Conservation (phyloP, 2,329 filamentous ascomycete genomes). For the Penicillium griseofulvum region DNA sequence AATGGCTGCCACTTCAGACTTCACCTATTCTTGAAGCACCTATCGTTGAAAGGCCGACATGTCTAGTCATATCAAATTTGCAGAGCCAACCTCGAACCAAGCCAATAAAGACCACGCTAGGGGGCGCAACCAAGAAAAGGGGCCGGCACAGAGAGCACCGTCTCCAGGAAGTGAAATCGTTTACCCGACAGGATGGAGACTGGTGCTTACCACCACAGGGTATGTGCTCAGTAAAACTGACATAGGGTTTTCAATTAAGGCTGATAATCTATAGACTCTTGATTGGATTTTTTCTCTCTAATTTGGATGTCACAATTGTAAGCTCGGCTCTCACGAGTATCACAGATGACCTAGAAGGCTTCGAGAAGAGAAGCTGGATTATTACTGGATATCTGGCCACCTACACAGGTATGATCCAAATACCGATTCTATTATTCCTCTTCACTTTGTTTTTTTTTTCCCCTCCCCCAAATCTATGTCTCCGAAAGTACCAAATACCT, state of each 20-base stretch:
- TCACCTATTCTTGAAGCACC: conserved; percentile 15
- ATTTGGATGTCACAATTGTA: conserved; percentile 36
- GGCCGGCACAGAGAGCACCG: conserved; percentile 16
- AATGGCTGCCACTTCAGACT: conserved; percentile 16
- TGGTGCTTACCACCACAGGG: conserved; percentile 22
- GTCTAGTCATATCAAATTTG: conserved; percentile 22
- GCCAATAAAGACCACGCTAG: background rate
- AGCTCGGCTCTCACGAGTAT: conserved; percentile 37
- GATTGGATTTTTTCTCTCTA: conserved; percentile 32
- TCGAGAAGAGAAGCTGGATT: conserved; percentile 36
- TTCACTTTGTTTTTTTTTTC: background rate
- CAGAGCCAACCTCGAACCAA: conserved; percentile 18
- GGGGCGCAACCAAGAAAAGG: conserved; percentile 19
- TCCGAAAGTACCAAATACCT: background rate
- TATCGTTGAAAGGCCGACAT: conserved; percentile 15
- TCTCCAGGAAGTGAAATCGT: conserved; percentile 26
- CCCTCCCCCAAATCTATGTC: background rate
- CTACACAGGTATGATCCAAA: conserved; percentile 29
- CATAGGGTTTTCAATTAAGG: background rate
- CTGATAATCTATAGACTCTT: conserved; percentile 19
- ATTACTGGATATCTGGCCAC: conserved; percentile 37
- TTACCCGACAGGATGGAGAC: conserved; percentile 25
- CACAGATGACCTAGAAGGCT: conserved; percentile 33
- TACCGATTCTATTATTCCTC: background rate
- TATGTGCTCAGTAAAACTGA: background rate